These are phyloP conservation scores for Dactylellina drechsleri DNA, from an alignment of 2,329 filamentous ascomycete species.

Conservation along the genomic window DNA sequence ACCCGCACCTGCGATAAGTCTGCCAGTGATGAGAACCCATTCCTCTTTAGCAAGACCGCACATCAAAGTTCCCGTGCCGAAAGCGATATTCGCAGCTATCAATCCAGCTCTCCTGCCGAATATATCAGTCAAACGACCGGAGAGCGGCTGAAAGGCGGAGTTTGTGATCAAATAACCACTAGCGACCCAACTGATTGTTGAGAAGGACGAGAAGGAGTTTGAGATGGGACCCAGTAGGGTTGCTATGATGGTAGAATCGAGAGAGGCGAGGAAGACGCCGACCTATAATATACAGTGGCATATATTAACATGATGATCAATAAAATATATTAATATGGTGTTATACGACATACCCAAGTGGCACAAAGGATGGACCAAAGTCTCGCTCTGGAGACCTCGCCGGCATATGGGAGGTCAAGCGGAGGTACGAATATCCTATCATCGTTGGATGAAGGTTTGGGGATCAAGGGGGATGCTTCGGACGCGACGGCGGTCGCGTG, in stretches of 20 bases:
- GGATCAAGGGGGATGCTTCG: slow-evolving; percentile 32
- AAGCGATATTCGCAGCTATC: slow-evolving; percentile 81
- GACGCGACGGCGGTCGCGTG: slow-evolving; percentile 8
- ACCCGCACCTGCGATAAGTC: slow-evolving; percentile 82
- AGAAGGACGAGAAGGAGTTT: slow-evolving; percentile 81
- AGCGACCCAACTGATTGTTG: slow-evolving; percentile 85
- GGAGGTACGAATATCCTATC: not conserved
- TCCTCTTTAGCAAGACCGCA: slow-evolving; percentile 77
- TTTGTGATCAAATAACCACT: slow-evolving; percentile 89
- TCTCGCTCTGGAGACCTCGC: slow-evolving; percentile 48
- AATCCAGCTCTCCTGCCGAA: slow-evolving; percentile 82
- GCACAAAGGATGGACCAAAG: slow-evolving; percentile 48
- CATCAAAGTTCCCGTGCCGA: slow-evolving; percentile 81
- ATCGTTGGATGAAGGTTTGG: slow-evolving; percentile 11
- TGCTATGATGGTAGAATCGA: slow-evolving; percentile 83
- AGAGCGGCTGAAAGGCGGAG: slow-evolving; percentile 84
- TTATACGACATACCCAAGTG: slow-evolving; percentile 33
- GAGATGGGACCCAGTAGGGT: slow-evolving; percentile 86
- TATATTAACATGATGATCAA: not conserved
- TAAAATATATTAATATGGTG: not conserved
- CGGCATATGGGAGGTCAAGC: slow-evolving; percentile 25
- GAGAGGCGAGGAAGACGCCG: slow-evolving; percentile 57
- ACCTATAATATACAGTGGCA: slow-evolving; percentile 7
- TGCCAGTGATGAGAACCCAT: slow-evolving; percentile 77
- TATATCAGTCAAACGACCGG: slow-evolving; percentile 86